Conservation (phyloP, 1,284 basidiomycete genomes). For the Ceratobasidium sp. region DNA sequence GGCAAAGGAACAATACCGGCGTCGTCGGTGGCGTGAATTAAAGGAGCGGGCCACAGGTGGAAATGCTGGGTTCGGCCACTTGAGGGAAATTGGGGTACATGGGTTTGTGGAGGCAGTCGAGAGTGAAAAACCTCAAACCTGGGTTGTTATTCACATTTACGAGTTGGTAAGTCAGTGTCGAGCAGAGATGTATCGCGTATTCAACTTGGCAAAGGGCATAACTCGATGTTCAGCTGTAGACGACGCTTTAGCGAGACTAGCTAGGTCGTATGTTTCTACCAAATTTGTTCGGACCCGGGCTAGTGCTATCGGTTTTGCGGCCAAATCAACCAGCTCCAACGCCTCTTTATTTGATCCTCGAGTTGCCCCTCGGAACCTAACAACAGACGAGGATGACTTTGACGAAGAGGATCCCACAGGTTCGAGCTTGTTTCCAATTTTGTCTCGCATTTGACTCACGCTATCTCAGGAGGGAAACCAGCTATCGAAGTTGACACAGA, state of each 20-base stretch:
- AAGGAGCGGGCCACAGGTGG: slow-evolving; percentile 48
- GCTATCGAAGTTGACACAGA: slow-evolving; percentile 75
- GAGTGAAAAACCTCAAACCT: slow-evolving; percentile 68
- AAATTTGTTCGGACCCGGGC: slow-evolving; percentile 83
- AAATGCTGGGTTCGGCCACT: slow-evolving; percentile 66
- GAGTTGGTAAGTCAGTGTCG: slow-evolving; percentile 62
- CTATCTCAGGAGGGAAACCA: slow-evolving; percentile 42
- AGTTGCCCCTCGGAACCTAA: slow-evolving; percentile 57
- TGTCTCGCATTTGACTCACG: neutral
- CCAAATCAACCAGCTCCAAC: slow-evolving; percentile 40
- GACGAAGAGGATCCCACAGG: neutral
- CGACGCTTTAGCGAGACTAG: slow-evolving; percentile 69
- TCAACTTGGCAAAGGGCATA: slow-evolving; percentile 56
- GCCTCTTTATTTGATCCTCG: slow-evolving; percentile 47
- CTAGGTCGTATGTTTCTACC: slow-evolving; percentile 70
- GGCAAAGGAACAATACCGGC: slow-evolving; percentile 46
- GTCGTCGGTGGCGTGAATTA: slow-evolving; percentile 49
- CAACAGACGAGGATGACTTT: slow-evolving; percentile 43
- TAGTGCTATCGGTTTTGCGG: slow-evolving; percentile 77
- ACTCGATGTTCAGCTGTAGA: slow-evolving; percentile 77
- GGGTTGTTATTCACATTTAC: slow-evolving; percentile 85
- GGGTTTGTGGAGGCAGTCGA: slow-evolving; percentile 81
- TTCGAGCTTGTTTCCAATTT: slow-evolving; percentile 1
- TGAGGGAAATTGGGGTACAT: slow-evolving; percentile 78
- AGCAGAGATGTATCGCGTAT: neutral